Evolutionary conservation across 2,329 filamentous ascomycete genomes (phyloP).

Genomic region (Sporothrix brunneoviolacea): DNA sequence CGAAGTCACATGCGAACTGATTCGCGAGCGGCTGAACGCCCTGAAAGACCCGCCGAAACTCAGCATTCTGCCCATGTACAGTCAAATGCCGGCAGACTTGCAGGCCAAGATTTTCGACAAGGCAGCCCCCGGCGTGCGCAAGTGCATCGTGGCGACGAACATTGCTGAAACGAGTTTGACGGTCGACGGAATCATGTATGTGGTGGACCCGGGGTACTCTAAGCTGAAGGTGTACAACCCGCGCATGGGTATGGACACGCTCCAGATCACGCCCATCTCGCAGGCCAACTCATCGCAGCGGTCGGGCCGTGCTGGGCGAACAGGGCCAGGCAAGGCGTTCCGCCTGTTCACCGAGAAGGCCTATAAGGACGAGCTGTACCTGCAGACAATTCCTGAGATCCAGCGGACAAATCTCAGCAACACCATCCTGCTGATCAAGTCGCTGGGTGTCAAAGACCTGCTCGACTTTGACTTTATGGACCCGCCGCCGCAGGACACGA

Average conservation of each 20-base stretch:
- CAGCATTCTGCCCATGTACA: slow-evolving; percentile 94
- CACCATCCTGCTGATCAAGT: slow-evolving; percentile 89
- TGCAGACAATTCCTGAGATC: slow-evolving; percentile 95
- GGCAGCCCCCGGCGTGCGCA: slow-evolving; percentile 82
- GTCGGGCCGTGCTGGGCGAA: slow-evolving; percentile 87
- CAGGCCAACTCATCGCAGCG: slow-evolving; percentile 93
- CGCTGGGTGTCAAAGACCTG: slow-evolving; percentile 85
- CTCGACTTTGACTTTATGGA: slow-evolving; percentile 99
- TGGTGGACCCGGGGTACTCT: slow-evolving; percentile 91
- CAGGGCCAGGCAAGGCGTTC: slow-evolving; percentile 91
- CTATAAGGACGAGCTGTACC: slow-evolving; percentile 92
- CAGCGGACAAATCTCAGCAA: slow-evolving; percentile 94
- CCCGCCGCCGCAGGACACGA: slow-evolving; percentile 93
- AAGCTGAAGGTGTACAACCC: slow-evolving; percentile 99
- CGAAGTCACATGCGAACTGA: slow-evolving; percentile 87
- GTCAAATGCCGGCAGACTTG: slow-evolving; percentile 96
- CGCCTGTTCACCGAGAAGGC: slow-evolving; percentile 91
- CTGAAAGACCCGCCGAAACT: slow-evolving; percentile 93
- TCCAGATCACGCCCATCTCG: slow-evolving; percentile 95
- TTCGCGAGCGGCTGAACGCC: slow-evolving; percentile 78
- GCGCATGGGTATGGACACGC: slow-evolving; percentile 97
- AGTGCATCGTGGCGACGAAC: slow-evolving; percentile 97
- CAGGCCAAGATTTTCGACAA: slow-evolving; percentile 97
- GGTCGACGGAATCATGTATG: slow-evolving; percentile 98
- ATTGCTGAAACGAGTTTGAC: slow-evolving; percentile 98